Evolutionary conservation across 2,329 filamentous ascomycete species (phyloP).

Genomic region (Didymella exigua): DNA sequence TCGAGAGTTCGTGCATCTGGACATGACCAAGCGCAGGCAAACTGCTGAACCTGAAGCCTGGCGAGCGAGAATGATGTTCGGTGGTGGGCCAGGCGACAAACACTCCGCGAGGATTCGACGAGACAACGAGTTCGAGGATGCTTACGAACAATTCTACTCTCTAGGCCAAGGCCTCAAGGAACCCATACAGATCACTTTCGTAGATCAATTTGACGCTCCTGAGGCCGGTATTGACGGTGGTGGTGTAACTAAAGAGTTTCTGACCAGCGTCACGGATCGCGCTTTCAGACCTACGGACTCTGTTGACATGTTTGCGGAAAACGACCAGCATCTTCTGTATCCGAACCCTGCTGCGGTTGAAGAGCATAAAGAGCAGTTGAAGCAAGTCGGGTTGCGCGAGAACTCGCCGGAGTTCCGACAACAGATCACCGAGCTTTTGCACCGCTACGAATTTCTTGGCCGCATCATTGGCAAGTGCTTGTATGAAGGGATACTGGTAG

Average conservation of each 20-base stretch:
- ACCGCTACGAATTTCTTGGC: conserved; percentile 87
- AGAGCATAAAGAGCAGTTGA: conserved; percentile 66
- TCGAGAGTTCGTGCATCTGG: conserved; percentile 84
- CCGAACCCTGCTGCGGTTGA: conserved; percentile 83
- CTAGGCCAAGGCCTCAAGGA: conserved; percentile 87
- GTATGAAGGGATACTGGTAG: conserved; percentile 94
- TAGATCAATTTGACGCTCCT: conserved; percentile 82
- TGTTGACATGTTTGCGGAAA: conserved; percentile 76
- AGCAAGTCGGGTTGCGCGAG: conserved; percentile 58
- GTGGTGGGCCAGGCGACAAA: conserved; percentile 46
- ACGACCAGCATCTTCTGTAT: conserved; percentile 83
- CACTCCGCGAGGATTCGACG: conserved; percentile 81
- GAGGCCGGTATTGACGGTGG: conserved; percentile 97
- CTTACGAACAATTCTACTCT: conserved; percentile 79
- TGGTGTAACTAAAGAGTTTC: conserved; percentile 95
- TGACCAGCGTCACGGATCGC: conserved; percentile 85
- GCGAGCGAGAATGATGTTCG: conserved; percentile 62
- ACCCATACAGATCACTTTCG: conserved; percentile 94
- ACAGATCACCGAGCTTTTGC: conserved; percentile 65
- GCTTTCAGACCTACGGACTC: conserved; percentile 68
- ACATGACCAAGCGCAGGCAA: conserved; percentile 76
- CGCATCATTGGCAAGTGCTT: conserved; percentile 94
- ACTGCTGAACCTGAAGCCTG: conserved; percentile 74
- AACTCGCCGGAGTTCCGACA: conserved; percentile 63
- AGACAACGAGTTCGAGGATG: conserved; percentile 82